These are phyloP conservation scores for Dissophora ornata DNA, from an alignment of 192 early-diverging fungal genomes.

Conservation along the genomic window DNA sequence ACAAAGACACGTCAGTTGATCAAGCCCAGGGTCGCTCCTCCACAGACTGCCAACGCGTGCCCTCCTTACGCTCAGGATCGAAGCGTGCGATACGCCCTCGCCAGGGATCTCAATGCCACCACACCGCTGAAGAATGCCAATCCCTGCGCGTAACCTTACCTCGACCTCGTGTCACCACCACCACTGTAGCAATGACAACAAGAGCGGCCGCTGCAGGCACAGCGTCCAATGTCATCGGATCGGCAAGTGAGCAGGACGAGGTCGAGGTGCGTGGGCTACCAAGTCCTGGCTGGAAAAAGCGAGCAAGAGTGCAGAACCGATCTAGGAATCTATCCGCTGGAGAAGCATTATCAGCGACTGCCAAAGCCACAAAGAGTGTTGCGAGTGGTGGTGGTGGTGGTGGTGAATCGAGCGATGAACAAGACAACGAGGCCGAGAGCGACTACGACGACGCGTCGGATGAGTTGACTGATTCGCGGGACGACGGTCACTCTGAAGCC, in stretches of 20 bases:
- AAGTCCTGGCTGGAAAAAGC: constrained; percentile 31
- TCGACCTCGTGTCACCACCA: constrained; percentile 40
- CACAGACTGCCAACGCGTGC: background rate
- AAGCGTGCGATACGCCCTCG: constrained; percentile 6
- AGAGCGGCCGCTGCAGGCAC: background rate
- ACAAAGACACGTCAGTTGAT: too few relatives aligned
- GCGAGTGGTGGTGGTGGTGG: background rate
- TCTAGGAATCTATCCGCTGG: background rate
- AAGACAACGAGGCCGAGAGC: background rate
- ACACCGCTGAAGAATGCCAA: background rate
- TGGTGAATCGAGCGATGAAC: background rate
- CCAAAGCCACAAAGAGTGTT: background rate
- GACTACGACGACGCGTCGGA: constrained; percentile 16
- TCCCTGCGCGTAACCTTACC: background rate
- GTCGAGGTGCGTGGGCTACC: constrained; percentile 4
- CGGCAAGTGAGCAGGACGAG: constrained; percentile 20
- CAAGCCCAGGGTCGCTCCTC: background rate
- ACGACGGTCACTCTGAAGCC: constrained; percentile 3
- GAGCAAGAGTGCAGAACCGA: constrained; percentile 12
- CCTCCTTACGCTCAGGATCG: background rate
- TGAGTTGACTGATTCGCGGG: constrained; percentile 6
- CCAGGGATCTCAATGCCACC: background rate
- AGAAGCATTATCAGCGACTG: background rate
- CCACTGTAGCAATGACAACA: constrained; percentile 20
- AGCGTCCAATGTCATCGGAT: background rate